These are phyloP conservation scores for Celoporthe dispersa DNA, from an alignment of 2,329 filamentous ascomycete genomes.

Conservation along the genomic window DNA sequence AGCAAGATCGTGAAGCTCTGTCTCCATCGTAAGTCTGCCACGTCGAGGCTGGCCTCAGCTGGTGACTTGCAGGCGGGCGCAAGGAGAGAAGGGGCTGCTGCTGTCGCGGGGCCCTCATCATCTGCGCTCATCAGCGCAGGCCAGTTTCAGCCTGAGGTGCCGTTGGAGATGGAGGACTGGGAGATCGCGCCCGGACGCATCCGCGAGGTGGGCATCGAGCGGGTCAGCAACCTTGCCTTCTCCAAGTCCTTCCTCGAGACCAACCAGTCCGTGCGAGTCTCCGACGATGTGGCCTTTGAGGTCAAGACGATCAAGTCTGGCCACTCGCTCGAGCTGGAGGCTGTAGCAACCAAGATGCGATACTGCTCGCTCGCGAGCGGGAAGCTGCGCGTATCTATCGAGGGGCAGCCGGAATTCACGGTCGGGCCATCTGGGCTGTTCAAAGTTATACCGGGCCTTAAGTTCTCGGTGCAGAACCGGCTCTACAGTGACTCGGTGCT, in stretches of 20 bases:
- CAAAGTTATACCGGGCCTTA: slow-evolving; percentile 32
- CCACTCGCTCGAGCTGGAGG: slow-evolving; percentile 30
- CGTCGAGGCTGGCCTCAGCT: not conserved
- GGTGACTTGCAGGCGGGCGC: not conserved
- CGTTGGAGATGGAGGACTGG: slow-evolving; percentile 44
- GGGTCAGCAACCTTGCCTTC: slow-evolving; percentile 36
- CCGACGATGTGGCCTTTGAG: slow-evolving; percentile 36
- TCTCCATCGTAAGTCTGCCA: not conserved
- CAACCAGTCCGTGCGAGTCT: slow-evolving; percentile 33
- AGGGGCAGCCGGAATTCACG: slow-evolving; percentile 34
- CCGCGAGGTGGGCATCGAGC: slow-evolving; percentile 20
- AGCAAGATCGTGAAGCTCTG: slow-evolving; percentile 15
- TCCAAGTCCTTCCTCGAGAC: slow-evolving; percentile 41
- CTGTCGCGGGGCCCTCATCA: not conserved
- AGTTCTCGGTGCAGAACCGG: slow-evolving; percentile 34
- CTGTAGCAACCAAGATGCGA: slow-evolving; percentile 31
- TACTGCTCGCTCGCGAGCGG: slow-evolving; percentile 38
- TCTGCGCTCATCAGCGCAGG: slow-evolving; percentile 32
- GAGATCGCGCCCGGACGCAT: slow-evolving; percentile 42
- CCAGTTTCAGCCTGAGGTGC: slow-evolving; percentile 25
- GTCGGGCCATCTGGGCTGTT: slow-evolving; percentile 38
- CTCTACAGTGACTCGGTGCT: slow-evolving; percentile 36
- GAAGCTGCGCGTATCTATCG: slow-evolving; percentile 37
- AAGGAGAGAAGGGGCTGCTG: not conserved
- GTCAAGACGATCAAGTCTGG: slow-evolving; percentile 37